Base-by-base conservation (phyloP, 1,284 basidiomycete species). In the Puccinia novopanici region DNA sequence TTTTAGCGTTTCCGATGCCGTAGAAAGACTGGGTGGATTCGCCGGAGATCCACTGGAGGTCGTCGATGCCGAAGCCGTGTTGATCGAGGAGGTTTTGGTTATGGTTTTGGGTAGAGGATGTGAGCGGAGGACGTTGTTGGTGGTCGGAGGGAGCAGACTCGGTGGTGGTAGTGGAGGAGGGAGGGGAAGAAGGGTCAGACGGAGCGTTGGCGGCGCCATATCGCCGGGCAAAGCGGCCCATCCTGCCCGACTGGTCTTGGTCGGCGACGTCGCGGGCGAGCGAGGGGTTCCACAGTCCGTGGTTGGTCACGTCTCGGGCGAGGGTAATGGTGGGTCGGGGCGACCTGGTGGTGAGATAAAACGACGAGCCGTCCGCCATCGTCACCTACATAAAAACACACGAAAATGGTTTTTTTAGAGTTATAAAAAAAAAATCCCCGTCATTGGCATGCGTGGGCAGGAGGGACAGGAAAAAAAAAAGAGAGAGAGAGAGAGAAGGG, bases 31-130 rank as follows among this genome's bases (percentile, higher is more conserved):
- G 77, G 45, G 45, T 61, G 19, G 67, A 71, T 48, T 79, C 40
- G 22, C 67, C 67, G 5, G 77, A 79, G 17, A 79, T 79, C 77
- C 77, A 79, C n/a, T 79, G 54, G 13, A 79, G 54, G 34, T 79
- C 77, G 10, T 72, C 68, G 15, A 57, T 3, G 0, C 73, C 73
- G n/a, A 75, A 75, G 6, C 73, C 73, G 30, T 59, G 67, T 50
- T 61, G 3, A 54, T 63, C 40, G 37, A 71, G 70, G 12, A 27
- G 12, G 27, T 3, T 48, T 24, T 71, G 45, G 22, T 48, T 79
- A 8, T n/a, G 30, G 6, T 45, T 19, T 17, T 50, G 9, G 22
- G 13, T 34, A 42, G 5, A 42, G 63, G 22, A 5, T 2, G 63
- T 13, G 34, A 42, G 42, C 42, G 30, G 3, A 8, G n/a, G 1